Evolutionary conservation across 768 basidiomycete genomes (phyloP).

Genomic region (Leucocoprinus birnbaumii): DNA sequence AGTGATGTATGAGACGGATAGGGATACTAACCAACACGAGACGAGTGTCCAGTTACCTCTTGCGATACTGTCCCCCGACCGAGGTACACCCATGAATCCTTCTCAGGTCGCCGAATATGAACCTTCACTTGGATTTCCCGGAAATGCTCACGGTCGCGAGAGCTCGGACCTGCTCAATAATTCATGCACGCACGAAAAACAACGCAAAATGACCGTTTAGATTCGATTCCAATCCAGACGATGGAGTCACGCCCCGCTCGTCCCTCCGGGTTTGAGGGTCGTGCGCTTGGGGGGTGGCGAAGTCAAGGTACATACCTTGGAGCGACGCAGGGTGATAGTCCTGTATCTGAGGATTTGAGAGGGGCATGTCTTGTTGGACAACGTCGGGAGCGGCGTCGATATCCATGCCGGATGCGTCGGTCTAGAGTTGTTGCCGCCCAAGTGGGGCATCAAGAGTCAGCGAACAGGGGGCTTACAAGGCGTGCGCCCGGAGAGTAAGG

Average conservation of each 20-base stretch:
- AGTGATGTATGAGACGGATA: not conserved
- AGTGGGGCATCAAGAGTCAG: not conserved
- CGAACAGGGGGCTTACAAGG: not conserved
- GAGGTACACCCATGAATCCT: conserved; percentile 79
- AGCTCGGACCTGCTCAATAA: conserved; percentile 15
- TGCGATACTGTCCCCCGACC: conserved; percentile 77
- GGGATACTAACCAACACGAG: conserved; percentile 67
- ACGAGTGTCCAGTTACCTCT: conserved; percentile 71
- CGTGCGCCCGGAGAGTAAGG: not conserved
- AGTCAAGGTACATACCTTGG: conserved; percentile 8
- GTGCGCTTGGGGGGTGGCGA: not conserved
- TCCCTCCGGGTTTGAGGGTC: not conserved
- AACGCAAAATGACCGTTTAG: conserved; percentile 8
- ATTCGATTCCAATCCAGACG: not conserved
- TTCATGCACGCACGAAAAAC: not conserved
- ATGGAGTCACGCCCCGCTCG: not conserved
- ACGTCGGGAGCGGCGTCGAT: conserved; percentile 1
- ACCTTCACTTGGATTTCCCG: conserved; percentile 84
- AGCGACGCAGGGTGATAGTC: conserved; percentile 1
- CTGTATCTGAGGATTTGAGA: conserved; percentile 4
- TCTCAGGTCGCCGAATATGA: conserved; percentile 76
- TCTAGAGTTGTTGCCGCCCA: conserved; percentile 6
- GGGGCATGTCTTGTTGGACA: conserved; percentile 1
- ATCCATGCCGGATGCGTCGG: conserved; percentile 11
- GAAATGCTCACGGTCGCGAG: conserved; percentile 62